phyloP scores from a whole-genome alignment of 768 basidiomycete species.

The Hysterangium stoloniferum region DNA sequence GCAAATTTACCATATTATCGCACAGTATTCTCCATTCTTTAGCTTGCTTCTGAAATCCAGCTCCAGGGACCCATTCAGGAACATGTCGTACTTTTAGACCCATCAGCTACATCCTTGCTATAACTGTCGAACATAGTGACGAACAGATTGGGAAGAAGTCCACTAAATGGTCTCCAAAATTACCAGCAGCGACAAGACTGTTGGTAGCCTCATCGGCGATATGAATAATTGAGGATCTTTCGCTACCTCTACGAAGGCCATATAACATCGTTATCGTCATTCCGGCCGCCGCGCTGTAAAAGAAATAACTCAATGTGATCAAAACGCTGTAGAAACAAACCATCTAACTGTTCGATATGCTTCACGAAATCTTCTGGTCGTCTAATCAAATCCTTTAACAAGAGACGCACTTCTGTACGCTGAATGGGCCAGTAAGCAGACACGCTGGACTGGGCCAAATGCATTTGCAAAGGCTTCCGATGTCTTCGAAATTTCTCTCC shows the following conservation, averaged over 20 bases:
- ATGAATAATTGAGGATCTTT: neutral
- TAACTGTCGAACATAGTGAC: neutral
- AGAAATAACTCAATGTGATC: neutral
- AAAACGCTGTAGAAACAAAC: neutral
- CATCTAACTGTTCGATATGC: neutral
- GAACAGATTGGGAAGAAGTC: neutral
- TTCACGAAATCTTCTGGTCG: neutral
- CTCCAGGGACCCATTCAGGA: constrained; percentile 22
- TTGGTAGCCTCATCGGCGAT: neutral
- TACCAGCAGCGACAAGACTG: neutral
- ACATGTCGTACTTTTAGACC: constrained; percentile 14
- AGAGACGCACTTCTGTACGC: neutral
- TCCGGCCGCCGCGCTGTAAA: neutral
- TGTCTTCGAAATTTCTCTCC: neutral
- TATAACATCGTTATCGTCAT: neutral
- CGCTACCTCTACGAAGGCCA: neutral
- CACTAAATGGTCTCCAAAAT: neutral
- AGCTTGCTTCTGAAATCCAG: constrained; percentile 19
- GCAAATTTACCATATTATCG: constrained; percentile 16
- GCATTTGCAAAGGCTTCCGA: neutral
- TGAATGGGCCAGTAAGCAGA: neutral
- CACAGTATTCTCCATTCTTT: constrained; percentile 15
- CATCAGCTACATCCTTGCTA: neutral
- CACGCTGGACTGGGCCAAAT: neutral
- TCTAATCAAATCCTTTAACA: neutral